Base-by-base conservation (phyloP, 371 early-diverging fungal species). In the Lichtheimia corymbifera region DNA sequence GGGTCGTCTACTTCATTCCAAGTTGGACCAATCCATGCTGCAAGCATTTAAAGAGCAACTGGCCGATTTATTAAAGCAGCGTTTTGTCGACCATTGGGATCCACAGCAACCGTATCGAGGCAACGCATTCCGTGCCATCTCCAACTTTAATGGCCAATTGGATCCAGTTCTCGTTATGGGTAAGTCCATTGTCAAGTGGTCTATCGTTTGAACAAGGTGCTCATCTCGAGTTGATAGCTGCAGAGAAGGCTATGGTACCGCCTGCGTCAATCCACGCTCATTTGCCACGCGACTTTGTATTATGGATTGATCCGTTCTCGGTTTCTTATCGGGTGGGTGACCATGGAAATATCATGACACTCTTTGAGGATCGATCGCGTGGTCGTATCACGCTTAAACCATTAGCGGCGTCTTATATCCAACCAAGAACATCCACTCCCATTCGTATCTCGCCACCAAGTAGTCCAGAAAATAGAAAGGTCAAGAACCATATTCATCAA, bases 291-390 rank as follows among this genome's bases (percentile, higher is more conserved):
- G 93, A 92, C 68, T 73, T 91, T 22, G 88, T 91, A 14, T 67
- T 93, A 9, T 93, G 93, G 93, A 85, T 89, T 61, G 93, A 93
- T 70, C 93, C 93, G n/a, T 84, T 82, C 55, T 77, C 68, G 43
- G 92, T 92, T 5, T 83, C 88, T 11, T 93, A 90, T 73, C 73
- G 90, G 20, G 82, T 88, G 41, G 92, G 93, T 20, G 93, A 93
- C 68, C 84, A 88, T 57, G 90, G 90, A 13, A 78, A 82, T 25
- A 80, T 90, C 60, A 83, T 84, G 76, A 87, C 88, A 25, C 65
- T 92, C 40, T 92, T 88, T 67, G 87, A 88, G 57, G 90, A 91
- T 65, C 74, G 84, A 35, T 72, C 85, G 58, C 79, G 83, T 50
- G 83, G 85, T 13, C 71, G 85, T 55, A 68, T 88, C 55, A 75